Base-by-base conservation (phyloP, 371 early-diverging fungal genomes). In the Mucor mucedo region DNA sequence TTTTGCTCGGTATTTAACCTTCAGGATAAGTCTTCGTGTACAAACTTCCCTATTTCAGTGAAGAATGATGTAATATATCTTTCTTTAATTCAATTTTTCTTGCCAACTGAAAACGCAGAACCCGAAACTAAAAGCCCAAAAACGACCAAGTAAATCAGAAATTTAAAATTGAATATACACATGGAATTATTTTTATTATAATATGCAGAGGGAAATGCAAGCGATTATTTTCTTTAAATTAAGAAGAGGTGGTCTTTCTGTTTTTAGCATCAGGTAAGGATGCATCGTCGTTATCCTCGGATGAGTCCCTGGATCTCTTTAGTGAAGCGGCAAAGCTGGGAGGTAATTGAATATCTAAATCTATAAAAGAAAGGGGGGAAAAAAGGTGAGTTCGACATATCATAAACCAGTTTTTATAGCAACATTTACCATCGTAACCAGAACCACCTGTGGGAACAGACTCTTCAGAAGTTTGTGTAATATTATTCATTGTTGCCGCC, bases 341-440 rank as follows among this genome's bases (percentile, higher is more conserved):
- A 45, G 66, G 66, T 7, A 65, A 30, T 30, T 59, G 66, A 9
- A 65, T 59, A 32, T 59, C 66, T 11, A 65, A 9, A 5, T 62
- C 62, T 62, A 62, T 21, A 21, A 21, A 21, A 21, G 21, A 21
- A 21, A 21, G 21, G 21, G 11, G 6, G 44, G 1, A 44, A 45
- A 13, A 47, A 33, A 11, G 35, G 32, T 32, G 10, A 47, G 14
- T 28, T 42, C 2, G n/a, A 5, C 7, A 14, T 13, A 53, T 53
- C 10, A 8, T 13, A 4, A 11, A 11, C 30, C 9, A 52, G 30
- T 6, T 2, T 35, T 7, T 28, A n/a, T 5, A 54, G 30, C 41
- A 28, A 28, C 5, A 48, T 52, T 58, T 60, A 68, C 66, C 71
- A 38, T 66, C 71, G 60, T 66, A 70, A 13, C 63, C 50, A 8